A percentile compares a stretch with the other conserved stretches of the same genome.
These are phyloP conservation scores for Maudiozyma pseudohumilis DNA, from an alignment of 805 yeast species.

Conservation along the genomic window DNA sequence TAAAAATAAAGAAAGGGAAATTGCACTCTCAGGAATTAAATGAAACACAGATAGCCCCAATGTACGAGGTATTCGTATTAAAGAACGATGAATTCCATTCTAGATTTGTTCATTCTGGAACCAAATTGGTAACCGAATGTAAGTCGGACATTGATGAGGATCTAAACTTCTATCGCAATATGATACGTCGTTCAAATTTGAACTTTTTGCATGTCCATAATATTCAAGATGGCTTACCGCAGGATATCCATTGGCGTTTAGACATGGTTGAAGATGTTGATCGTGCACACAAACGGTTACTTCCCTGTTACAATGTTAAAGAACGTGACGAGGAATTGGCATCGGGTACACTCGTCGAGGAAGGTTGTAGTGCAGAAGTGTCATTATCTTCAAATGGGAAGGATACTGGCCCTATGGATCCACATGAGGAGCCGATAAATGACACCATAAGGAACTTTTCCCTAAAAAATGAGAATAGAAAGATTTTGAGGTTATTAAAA, in stretches of 20 bases:
- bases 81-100: background rate
- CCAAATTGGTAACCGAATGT: background rate
- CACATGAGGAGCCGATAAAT: constrained; percentile 39
- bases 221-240: background rate
- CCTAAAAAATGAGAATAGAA: constrained; percentile 61
- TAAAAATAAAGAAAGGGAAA: background rate
- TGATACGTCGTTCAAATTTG: background rate
- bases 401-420: constrained; percentile 10
- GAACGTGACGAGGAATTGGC: background rate
- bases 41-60: too few relatives aligned
- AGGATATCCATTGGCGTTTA: constrained; percentile 34
- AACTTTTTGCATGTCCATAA: background rate
- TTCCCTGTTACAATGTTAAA: constrained; percentile 31
- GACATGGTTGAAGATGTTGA: constrained; percentile 65
- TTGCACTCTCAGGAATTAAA: too few relatives aligned
- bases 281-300: constrained; percentile 53
- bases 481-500: constrained; percentile 57
- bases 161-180: background rate
- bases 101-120: background rate
- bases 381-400: too few relatives aligned
- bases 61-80: background rate
- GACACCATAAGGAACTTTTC: constrained; percentile 20
- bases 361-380: too few relatives aligned
- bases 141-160: background rate
- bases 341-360: background rate